These are phyloP conservation scores for Eimeria brunetti DNA, from an alignment of 169 alveolate species.

Conservation along the genomic window DNA sequence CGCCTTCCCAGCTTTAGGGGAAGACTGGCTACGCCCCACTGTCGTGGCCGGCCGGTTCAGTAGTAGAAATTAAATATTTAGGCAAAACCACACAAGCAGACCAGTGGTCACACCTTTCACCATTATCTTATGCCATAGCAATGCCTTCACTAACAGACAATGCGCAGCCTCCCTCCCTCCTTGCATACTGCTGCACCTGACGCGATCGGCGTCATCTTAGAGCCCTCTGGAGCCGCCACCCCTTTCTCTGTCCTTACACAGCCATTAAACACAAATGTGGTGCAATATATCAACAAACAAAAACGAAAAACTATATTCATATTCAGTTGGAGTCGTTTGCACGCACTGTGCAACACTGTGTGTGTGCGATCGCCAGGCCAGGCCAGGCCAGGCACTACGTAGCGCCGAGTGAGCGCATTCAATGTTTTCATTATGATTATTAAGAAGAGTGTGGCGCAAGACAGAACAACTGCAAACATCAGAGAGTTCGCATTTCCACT, in stretches of 20 bases:
- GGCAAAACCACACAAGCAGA: background rate
- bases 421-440: background rate
- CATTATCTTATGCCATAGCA: background rate
- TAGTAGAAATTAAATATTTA: background rate
- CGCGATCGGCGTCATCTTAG: conserved; percentile 4
- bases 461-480: background rate
- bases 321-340: background rate
- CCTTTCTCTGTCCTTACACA: background rate
- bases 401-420: background rate
- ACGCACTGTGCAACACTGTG: background rate
- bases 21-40: conserved; percentile 62
- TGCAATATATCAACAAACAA: background rate
- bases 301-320: background rate
- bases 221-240: background rate
- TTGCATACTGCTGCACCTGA: conserved; percentile 5
- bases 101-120: background rate
- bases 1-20: background rate
- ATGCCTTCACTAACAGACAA: background rate
- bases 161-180: background rate
- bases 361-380: background rate
- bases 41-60: conserved; percentile 30
- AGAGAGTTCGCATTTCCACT: background rate
- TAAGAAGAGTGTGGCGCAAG: background rate
- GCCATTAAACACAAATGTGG: background rate
- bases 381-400: background rate